Evolutionary conservation across 441 rosid species (phyloP), one percentile per base, ranked within the genome.

Genomic region (Pelargonium myrrhifolium): DNA sequence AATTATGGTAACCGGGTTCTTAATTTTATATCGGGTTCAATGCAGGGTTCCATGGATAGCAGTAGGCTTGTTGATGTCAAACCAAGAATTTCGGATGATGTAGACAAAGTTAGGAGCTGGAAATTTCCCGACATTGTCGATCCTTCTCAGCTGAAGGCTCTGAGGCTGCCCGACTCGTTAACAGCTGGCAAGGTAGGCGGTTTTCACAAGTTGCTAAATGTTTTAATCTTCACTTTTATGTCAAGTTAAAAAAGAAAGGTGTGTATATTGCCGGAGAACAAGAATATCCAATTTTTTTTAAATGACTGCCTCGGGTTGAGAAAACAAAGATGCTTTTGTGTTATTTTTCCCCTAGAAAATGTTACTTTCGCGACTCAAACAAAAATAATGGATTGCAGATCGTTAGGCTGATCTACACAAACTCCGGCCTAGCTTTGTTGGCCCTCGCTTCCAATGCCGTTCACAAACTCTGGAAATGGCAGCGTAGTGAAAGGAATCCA

Each of bases 401-500:
- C 81, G 90, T 97, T 65, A 87, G 98, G 81, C 79, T 95, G 74
- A 90, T 92, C 71, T 95, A 92, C 78, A 95, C 98, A 63, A 95
- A 95, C 74, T 88, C 97, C 17, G 99, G 99, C 65, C 83, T 80
- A 83, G 97, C 95, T 53, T 84, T 92, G 72, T 76, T 95, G 85
- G 99, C 98, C 65, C 84, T 95, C 72, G 96, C 96, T 64, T 87
- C 99, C 68, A 95, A 95, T 80, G 99, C 98, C n/a, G 80, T 86
- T 69, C 99, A 95, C 79, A 83, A 90, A 62, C 85, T 95, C 22
- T 95, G 60, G 60, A 55, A 55, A 55, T 55, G 60, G 60, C 60
- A 55, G 60, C 60, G 60, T 17, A 55, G 60, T 67, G 99, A 95
- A 4, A 93, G 96, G 11, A 90, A 90, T 80, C 64, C 90, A 18